Evolutionary conservation across 179 eudicot genomes (phyloP), one percentile per base, ranked within the genome.

Genomic region (Gypsophila paniculata): DNA sequence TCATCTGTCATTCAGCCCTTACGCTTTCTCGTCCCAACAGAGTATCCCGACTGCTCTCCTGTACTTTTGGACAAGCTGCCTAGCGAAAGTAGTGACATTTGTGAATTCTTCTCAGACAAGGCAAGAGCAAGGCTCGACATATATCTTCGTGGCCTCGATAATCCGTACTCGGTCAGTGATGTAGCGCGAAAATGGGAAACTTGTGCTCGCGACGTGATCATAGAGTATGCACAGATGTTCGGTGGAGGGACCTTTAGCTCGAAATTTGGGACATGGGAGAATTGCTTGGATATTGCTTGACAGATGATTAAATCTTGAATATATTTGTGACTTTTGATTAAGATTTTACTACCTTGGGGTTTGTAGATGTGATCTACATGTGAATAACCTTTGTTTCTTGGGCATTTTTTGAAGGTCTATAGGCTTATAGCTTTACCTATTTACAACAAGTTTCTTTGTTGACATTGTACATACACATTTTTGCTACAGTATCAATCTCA

Each of bases 171-270:
- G 0, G 79, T 89, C 48, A 81, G 75, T 65, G 88, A 89, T n/a
- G 85, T 89, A 53, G 95, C 91, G 42, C 81, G 65, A 68, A 84
- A 85, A 44, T 89, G 95, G 95, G 90, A 89, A 79, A 66, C 46
- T 23, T 87, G 91, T 77, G 85, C 86, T 19, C 88, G 88, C 55
- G 86, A 82, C 17, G 86, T 87, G 53, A 74, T 89, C 13, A 78
- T 80, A 0, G 95, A 89, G 71, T 78, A 76, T 70, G 88, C 87
- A 14, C 83, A 86, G 72, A 81, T 76, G 72, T 82, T 72, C 18
- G 90, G 90, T 61, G 95, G 95, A 66, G 95, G 95, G 58, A 86
- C 61, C 54, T 89, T 89, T 79, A 86, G 90, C 72, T 89, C 95
- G 11, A 84, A 72, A 69, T 86, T 81, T 65, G 91, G 95, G 68